Evolutionary conservation across 345 rosid species (phyloP).

Genomic region (Citropsis articulata): DNA sequence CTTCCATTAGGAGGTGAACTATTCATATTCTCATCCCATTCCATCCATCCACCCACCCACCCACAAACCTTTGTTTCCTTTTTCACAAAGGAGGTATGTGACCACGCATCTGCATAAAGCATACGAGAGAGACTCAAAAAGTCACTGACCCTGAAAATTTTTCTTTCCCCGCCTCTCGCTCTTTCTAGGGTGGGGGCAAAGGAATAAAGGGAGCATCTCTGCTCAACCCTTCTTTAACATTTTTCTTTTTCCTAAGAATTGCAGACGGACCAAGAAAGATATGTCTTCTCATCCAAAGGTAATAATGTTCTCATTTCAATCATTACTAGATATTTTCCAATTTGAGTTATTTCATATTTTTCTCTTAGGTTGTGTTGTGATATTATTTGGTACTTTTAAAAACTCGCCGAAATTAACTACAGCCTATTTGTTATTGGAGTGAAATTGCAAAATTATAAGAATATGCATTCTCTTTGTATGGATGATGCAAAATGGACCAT

Average conservation of each 20-base stretch:
- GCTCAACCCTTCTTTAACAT: constrained; percentile 8
- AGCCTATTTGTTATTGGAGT: background rate
- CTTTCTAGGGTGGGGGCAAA: constrained; percentile 15
- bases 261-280: constrained; percentile 2
- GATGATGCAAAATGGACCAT: background rate
- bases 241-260: constrained; percentile 6
- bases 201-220: constrained; percentile 22
- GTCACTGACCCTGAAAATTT: background rate
- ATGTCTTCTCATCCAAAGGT: constrained; percentile 21
- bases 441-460: background rate
- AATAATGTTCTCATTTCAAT: constrained; percentile 20
- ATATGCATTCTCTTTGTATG: background rate
- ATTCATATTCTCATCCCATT: constrained; percentile 22
- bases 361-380: constrained; percentile 5
- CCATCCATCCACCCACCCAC: constrained; percentile 7
- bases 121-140: constrained; percentile 8
- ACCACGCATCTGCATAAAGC: constrained; percentile 19
- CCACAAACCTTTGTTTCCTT: constrained; percentile 13
- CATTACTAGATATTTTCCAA: background rate
- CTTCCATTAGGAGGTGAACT: constrained; percentile 20
- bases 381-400: background rate
- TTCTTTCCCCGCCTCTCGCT: background rate
- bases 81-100: constrained; percentile 26
- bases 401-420: background rate
- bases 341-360: constrained; percentile 2